Evolutionary conservation across 1,139 yeast species (phyloP).

Genomic region (Hansenula lynferdii): DNA sequence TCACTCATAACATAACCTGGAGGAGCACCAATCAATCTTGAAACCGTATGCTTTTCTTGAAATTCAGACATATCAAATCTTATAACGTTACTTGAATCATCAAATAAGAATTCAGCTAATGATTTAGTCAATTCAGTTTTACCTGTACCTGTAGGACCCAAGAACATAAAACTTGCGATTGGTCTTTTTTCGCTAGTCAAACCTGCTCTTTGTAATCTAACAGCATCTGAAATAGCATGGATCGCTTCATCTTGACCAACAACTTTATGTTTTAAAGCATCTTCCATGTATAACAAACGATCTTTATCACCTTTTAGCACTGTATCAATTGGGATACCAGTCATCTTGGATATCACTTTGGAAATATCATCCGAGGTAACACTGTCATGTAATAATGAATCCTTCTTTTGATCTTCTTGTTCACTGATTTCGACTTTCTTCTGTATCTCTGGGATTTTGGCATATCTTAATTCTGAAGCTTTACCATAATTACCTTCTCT

Average conservation of each 20-base stretch:
- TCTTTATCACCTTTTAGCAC: slow-evolving; percentile 94
- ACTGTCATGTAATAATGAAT: slow-evolving; percentile 72
- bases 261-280: slow-evolving; percentile 67
- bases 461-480: slow-evolving; percentile 87
- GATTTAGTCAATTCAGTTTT: slow-evolving; percentile 93
- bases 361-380: slow-evolving; percentile 95
- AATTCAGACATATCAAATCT: slow-evolving; percentile 98
- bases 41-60: slow-evolving; percentile 88
- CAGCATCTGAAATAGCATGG: slow-evolving; percentile 86
- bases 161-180: slow-evolving; percentile 90
- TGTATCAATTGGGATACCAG: slow-evolving; percentile 93
- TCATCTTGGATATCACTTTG: slow-evolving; percentile 84
- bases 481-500: slow-evolving; percentile 80
- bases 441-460: slow-evolving; percentile 79
- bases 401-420: slow-evolving; percentile 27
- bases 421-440: slow-evolving; percentile 50
- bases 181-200: slow-evolving; percentile 91
- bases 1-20: slow-evolving; percentile 98
- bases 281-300: slow-evolving; percentile 83
- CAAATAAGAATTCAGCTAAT: slow-evolving; percentile 85
- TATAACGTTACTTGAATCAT: slow-evolving; percentile 78
- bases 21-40: slow-evolving; percentile 93
- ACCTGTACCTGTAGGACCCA: slow-evolving; percentile 99
- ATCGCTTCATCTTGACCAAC: slow-evolving; percentile 97
- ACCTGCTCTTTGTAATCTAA: slow-evolving; percentile 93